Evolutionary conservation across 208 protist species (phyloP).

Genomic region (Crithidia brevicula): DNA sequence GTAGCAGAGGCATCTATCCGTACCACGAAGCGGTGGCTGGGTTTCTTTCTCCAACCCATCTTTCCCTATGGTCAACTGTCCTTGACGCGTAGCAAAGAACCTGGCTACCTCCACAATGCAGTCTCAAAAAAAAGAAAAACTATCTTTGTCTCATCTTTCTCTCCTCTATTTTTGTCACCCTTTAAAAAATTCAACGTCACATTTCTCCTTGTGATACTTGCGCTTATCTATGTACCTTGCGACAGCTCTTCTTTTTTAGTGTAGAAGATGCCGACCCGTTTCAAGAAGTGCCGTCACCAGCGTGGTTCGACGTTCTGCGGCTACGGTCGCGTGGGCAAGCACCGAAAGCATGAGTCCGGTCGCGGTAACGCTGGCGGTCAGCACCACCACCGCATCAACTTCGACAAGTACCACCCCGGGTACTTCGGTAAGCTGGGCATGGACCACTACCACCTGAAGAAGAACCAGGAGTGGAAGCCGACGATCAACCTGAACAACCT

Average conservation of each 20-base stretch:
- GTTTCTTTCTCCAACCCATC: too few relatives aligned
- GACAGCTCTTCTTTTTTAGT: conserved; percentile 23
- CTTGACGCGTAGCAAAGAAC: neutral
- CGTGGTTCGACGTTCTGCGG: conserved; percentile 92
- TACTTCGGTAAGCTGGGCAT: conserved; percentile 99
- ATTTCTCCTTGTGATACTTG: neutral
- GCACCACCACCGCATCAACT: conserved; percentile 99
- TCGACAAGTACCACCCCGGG: conserved; percentile 99
- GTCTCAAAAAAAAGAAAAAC: neutral
- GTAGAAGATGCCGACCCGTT: conserved; percentile 86
- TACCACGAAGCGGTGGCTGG: too few relatives aligned
- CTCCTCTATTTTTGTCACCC: neutral
- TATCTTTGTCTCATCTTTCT: neutral
- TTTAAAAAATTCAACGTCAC: neutral
- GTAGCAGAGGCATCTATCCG: too few relatives aligned
- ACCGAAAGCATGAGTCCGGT: conserved; percentile 99
- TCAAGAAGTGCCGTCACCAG: conserved; percentile 94
- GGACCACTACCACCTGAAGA: conserved; percentile 96
- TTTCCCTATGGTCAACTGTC: too few relatives aligned
- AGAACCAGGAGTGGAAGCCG: conserved; percentile 95
- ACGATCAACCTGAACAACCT: conserved; percentile 99
- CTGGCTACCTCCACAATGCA: neutral
- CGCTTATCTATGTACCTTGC: neutral
- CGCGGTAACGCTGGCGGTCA: conserved; percentile 99
- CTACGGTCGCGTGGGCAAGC: conserved; percentile 97